Evolutionary conservation across 2,329 filamentous ascomycete species (phyloP).

Genomic region (Trichophyton schoenleinii): DNA sequence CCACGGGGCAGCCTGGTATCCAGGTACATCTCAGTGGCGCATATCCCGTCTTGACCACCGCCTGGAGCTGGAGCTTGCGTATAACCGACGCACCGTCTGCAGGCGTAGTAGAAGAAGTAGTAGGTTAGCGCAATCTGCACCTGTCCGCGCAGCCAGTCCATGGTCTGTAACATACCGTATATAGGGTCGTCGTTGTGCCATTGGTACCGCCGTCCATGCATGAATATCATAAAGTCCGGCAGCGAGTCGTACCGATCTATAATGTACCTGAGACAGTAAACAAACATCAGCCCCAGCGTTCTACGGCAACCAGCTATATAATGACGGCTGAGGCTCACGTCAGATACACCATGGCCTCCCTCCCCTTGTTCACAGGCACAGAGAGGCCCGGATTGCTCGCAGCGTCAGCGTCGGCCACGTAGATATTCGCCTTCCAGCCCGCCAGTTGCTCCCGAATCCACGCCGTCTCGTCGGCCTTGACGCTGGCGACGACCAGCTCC

Average conservation of each 20-base stretch:
- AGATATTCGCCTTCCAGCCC: constrained; percentile 42
- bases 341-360: constrained; percentile 34
- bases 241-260: constrained; percentile 32
- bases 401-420: constrained; percentile 36
- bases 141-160: background rate
- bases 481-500: constrained; percentile 28
- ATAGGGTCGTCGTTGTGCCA: constrained; percentile 44
- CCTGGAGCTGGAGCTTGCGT: constrained; percentile 37
- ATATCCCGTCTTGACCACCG: constrained; percentile 40
- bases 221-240: constrained; percentile 32
- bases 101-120: background rate
- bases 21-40: constrained; percentile 44
- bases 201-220: constrained; percentile 31
- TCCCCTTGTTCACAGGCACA: constrained; percentile 35
- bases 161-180: constrained; percentile 22
- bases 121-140: background rate
- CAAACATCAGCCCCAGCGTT: background rate
- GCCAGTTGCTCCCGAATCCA: constrained; percentile 30
- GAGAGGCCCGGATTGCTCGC: constrained; percentile 31
- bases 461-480: constrained; percentile 28
- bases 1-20: constrained; percentile 40
- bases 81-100: constrained; percentile 40
- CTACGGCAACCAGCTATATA: background rate
- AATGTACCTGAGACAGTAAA: constrained; percentile 24
- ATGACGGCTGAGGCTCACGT: constrained; percentile 20